phyloP scores from a whole-genome alignment of 2,329 filamentous ascomycete species.

The Metarhizium guizhouense region DNA sequence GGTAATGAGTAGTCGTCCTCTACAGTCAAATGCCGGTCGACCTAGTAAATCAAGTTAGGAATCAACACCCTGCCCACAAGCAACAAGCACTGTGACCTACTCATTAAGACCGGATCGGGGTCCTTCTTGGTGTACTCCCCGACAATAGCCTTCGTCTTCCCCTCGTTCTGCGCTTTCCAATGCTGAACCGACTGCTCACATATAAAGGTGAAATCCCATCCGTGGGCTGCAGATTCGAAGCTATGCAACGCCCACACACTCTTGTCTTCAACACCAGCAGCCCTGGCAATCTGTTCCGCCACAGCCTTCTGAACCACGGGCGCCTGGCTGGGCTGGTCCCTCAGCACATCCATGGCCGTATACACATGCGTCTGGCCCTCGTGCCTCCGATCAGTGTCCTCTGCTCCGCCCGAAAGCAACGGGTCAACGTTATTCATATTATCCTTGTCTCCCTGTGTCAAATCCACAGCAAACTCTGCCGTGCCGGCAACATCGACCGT shows the following conservation, averaged over 20 bases:
- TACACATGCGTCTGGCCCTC: constrained; percentile 28
- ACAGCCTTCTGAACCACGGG: constrained; percentile 39
- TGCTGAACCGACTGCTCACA: constrained; percentile 43
- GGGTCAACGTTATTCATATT: constrained; percentile 25
- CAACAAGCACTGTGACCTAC: constrained; percentile 23
- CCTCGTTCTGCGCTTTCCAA: constrained; percentile 41
- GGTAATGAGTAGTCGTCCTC: constrained; percentile 38
- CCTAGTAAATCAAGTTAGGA: constrained; percentile 19
- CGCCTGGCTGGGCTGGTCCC: constrained; percentile 39
- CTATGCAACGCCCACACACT: constrained; percentile 40
- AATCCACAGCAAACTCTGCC: constrained; percentile 32
- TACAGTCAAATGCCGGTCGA: constrained; percentile 51
- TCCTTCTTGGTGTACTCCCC: constrained; percentile 41
- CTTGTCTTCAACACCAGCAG: constrained; percentile 34
- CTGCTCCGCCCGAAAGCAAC: constrained; percentile 20
- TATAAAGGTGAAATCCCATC: constrained; percentile 45
- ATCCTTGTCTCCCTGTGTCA: constrained; percentile 28
- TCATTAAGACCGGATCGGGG: constrained; percentile 33
- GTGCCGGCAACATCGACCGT: constrained; percentile 37
- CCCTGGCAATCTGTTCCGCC: constrained; percentile 36
- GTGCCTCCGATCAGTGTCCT: constrained; percentile 6
- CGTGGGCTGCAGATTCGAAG: constrained; percentile 34
- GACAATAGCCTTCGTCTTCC: constrained; percentile 29
- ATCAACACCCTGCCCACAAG: not conserved
- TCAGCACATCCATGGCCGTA: constrained; percentile 34